A percentile compares a stretch with the other conserved stretches of the same genome.
phyloP scores from a whole-genome alignment of 2,329 filamentous ascomycete genomes.

The Alternaria atra region DNA sequence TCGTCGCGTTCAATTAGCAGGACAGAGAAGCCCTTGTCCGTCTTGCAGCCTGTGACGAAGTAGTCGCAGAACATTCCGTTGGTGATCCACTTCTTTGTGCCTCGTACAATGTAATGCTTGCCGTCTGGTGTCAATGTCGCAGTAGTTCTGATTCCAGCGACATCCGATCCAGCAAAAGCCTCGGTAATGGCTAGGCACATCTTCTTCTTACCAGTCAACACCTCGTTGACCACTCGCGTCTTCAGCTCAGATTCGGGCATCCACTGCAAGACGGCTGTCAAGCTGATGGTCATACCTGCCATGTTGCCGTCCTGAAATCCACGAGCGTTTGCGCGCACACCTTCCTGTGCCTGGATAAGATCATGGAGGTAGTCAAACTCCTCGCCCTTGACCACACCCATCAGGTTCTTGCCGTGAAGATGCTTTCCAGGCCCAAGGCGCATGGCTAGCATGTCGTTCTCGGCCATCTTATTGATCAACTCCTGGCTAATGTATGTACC shows the following conservation, averaged over 20 bases:
- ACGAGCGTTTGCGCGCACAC: conserved; percentile 73
- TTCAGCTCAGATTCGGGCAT: conserved; percentile 73
- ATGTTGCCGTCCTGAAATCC: conserved; percentile 90
- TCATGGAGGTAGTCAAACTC: conserved; percentile 92
- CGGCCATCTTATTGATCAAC: conserved; percentile 81
- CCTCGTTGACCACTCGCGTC: conserved; percentile 73
- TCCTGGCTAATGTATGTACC: conserved; percentile 74
- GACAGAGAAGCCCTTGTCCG: conserved; percentile 80
- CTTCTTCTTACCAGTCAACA: conserved; percentile 83
- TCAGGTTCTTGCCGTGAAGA: conserved; percentile 73
- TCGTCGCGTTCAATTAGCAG: conserved; percentile 77
- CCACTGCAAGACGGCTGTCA: conserved; percentile 83
- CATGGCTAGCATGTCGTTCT: conserved; percentile 79
- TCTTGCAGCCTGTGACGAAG: conserved; percentile 82
- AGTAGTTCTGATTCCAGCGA: conserved; percentile 80
- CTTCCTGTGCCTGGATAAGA: conserved; percentile 77
- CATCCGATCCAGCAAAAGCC: conserved; percentile 85
- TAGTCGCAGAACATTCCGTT: conserved; percentile 84
- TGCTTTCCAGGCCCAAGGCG: conserved; percentile 84
- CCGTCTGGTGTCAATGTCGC: conserved; percentile 59
- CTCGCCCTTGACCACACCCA: conserved; percentile 76
- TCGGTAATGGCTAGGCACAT: conserved; percentile 89
- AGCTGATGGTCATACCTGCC: conserved; percentile 83
- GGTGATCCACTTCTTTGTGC: conserved; percentile 85
- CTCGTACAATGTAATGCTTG: conserved; percentile 69